phyloP scores from a whole-genome alignment of 2,329 filamentous ascomycete genomes.

The Colletotrichum graminicola region DNA sequence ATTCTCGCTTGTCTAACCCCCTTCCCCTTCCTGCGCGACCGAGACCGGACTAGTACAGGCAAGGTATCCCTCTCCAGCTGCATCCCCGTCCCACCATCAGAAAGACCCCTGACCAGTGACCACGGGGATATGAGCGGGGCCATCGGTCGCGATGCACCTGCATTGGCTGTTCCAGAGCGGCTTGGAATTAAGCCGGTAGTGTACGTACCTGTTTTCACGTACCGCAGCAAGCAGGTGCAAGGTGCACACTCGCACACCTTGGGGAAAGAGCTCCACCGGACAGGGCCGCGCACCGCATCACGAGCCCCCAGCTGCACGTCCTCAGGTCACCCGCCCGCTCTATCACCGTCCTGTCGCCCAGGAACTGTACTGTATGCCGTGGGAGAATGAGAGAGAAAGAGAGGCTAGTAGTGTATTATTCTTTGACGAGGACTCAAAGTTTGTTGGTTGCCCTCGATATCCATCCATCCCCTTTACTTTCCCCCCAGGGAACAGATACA shows the following conservation, averaged over 20 bases:
- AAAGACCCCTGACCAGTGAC: conserved; percentile 38
- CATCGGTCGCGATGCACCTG: conserved; percentile 39
- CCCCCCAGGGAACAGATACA: conserved; percentile 1
- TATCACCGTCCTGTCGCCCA: not conserved
- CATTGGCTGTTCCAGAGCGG: conserved; percentile 41
- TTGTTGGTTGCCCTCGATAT: conserved; percentile 2
- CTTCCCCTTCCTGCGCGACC: conserved; percentile 13
- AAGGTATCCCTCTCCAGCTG: conserved; percentile 36
- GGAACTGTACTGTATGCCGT: not conserved
- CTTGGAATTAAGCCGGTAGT: not conserved
- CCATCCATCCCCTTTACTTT: not conserved
- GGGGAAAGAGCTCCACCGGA: conserved; percentile 31
- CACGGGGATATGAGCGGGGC: conserved; percentile 39
- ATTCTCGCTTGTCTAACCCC: conserved; percentile 4
- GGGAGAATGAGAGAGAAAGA: not conserved
- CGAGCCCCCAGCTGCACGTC: conserved; percentile 31
- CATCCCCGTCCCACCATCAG: conserved; percentile 28
- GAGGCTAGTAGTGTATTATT: not conserved
- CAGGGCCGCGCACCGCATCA: conserved; percentile 36
- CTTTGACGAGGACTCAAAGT: not conserved
- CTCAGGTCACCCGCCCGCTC: conserved; percentile 17
- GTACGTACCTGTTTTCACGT: conserved; percentile 4
- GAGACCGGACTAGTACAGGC: conserved; percentile 39
- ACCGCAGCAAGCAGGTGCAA: not conserved
- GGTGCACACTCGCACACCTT: conserved; percentile 10